Conservation (phyloP, 1,284 basidiomycete genomes). For the Sporisorium exsertum region DNA sequence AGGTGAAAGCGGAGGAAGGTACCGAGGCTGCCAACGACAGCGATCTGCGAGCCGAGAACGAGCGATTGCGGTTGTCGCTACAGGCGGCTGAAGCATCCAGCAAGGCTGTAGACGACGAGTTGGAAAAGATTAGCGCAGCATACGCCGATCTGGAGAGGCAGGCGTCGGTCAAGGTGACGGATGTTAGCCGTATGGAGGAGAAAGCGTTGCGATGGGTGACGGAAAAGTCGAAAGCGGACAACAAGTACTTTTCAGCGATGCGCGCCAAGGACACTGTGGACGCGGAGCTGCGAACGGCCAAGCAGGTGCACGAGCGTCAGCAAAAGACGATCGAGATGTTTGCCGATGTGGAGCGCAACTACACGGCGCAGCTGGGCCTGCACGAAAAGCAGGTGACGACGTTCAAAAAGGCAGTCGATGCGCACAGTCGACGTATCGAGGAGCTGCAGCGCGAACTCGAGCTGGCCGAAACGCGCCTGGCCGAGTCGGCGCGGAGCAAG, state of each 20-base stretch:
- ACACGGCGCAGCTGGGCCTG: slow-evolving; percentile 75
- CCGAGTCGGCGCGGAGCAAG: slow-evolving; percentile 40
- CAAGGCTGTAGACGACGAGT: slow-evolving; percentile 77
- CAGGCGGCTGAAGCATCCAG: slow-evolving; percentile 60
- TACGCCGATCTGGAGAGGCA: slow-evolving; percentile 89
- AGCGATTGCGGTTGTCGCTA: slow-evolving; percentile 71
- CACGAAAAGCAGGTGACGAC: slow-evolving; percentile 73
- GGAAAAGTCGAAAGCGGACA: slow-evolving; percentile 90
- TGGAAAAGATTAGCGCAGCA: slow-evolving; percentile 85
- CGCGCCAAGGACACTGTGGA: slow-evolving; percentile 87
- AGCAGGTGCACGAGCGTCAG: slow-evolving; percentile 81
- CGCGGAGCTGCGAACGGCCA: slow-evolving; percentile 79
- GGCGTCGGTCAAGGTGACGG: slow-evolving; percentile 84
- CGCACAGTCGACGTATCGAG: slow-evolving; percentile 58
- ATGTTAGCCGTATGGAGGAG: slow-evolving; percentile 82
- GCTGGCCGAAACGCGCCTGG: slow-evolving; percentile 47
- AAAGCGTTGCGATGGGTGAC: slow-evolving; percentile 73
- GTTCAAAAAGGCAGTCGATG: slow-evolving; percentile 52
- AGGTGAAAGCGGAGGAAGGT: slow-evolving; percentile 8
- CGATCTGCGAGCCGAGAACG: slow-evolving; percentile 73
- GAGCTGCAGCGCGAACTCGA: slow-evolving; percentile 67
- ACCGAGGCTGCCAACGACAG: slow-evolving; percentile 11
- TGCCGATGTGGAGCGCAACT: slow-evolving; percentile 76
- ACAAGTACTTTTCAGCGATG: slow-evolving; percentile 92
- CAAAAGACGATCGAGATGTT: slow-evolving; percentile 80